phyloP scores from a whole-genome alignment of 352 stramenopile species.

The Phytopythium sindhum region DNA sequence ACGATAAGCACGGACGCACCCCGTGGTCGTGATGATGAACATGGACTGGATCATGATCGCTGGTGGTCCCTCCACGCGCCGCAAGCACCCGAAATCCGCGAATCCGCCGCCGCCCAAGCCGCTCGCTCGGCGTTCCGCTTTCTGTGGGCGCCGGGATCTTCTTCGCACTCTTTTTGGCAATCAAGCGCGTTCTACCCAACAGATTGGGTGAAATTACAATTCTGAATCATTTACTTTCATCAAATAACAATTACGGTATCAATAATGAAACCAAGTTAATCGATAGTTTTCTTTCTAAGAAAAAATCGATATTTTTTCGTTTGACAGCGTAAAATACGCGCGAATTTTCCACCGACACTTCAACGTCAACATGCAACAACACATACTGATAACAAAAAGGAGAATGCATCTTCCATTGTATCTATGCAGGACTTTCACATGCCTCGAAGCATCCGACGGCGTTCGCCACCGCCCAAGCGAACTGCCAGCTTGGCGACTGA shows the following conservation, averaged over 20 bases:
- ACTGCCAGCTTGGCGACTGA: neutral
- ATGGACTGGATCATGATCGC: conserved; percentile 94
- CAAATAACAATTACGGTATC: too few species aligned
- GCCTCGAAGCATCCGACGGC: neutral
- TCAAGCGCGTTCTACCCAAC: neutral
- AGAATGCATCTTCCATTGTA: neutral
- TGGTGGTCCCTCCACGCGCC: neutral
- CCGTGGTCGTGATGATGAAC: conserved; percentile 95
- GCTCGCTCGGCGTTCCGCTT: neutral
- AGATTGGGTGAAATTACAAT: too few species aligned
- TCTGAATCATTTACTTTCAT: too few species aligned
- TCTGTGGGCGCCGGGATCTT: neutral
- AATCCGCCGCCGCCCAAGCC: too few species aligned
- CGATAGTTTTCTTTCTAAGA: too few species aligned
- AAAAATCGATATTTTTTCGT: too few species aligned
- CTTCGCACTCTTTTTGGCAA: neutral
- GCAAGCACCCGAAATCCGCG: neutral
- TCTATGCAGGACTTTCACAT: neutral
- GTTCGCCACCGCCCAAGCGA: neutral
- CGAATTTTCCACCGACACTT: too few species aligned
- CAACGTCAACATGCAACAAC: too few species aligned
- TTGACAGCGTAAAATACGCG: too few species aligned
- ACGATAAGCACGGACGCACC: conserved; percentile 29
- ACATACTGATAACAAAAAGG: neutral
- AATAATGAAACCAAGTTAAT: too few species aligned